Evolutionary conservation across 371 early-diverging fungal species (phyloP).

Genomic region (Mucor circinelloides): DNA sequence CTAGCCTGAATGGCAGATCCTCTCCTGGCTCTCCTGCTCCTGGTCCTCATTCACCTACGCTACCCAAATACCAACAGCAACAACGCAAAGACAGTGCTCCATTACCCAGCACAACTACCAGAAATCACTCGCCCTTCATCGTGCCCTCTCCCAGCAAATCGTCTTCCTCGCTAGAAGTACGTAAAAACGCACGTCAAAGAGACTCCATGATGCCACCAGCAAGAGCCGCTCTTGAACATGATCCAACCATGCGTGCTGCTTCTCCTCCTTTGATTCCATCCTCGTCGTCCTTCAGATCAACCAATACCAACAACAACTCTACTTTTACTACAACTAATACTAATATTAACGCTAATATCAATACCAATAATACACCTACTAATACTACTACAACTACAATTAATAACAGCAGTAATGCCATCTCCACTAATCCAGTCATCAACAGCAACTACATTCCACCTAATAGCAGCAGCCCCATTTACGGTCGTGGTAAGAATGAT

Average conservation of each 20-base stretch:
- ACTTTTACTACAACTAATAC: neutral
- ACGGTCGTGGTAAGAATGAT: neutral
- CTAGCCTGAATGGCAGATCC: conserved; percentile 13
- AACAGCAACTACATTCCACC: neutral
- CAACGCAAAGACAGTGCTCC: conserved; percentile 24
- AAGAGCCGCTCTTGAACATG: conserved; percentile 34
- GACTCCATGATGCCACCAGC: conserved; percentile 36
- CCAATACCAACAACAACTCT: neutral
- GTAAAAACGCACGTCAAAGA: conserved; percentile 27
- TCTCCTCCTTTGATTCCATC: conserved; percentile 38
- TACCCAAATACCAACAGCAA: conserved; percentile 3
- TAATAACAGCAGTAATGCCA: neutral
- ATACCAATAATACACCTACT: neutral
- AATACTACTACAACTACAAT: neutral
- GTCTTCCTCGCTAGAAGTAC: conserved; percentile 25
- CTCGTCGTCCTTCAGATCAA: conserved; percentile 5
- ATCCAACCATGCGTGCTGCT: conserved; percentile 44
- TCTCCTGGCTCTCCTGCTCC: conserved; percentile 28
- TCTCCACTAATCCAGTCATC: neutral
- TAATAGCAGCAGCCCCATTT: neutral
- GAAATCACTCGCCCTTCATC: conserved; percentile 18
- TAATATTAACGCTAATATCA: neutral
- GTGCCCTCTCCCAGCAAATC: conserved; percentile 36
- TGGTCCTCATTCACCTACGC: conserved; percentile 14
- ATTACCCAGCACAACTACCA: conserved; percentile 13